These are phyloP conservation scores for Lablab purpureus DNA, from an alignment of 306 rosid genomes.

Conservation along the genomic window DNA sequence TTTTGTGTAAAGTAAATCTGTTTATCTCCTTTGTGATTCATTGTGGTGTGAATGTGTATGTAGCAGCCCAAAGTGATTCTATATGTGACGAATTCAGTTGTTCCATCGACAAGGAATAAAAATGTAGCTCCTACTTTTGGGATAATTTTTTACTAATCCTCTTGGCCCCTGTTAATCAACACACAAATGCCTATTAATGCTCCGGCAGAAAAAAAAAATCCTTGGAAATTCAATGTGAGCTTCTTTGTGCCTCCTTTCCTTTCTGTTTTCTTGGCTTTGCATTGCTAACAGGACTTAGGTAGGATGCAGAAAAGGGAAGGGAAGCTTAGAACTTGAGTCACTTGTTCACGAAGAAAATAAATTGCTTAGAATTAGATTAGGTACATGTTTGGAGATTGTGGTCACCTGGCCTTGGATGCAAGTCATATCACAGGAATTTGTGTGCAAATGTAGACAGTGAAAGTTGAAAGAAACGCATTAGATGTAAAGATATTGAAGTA, in stretches of 20 bases:
- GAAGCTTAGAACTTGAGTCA: not conserved
- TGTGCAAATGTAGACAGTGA: not conserved
- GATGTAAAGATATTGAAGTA: not conserved
- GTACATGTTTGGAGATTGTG: not conserved
- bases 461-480: not conserved
- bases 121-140: slow-evolving; percentile 28
- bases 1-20: slow-evolving; percentile 64
- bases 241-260: not conserved
- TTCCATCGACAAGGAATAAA: slow-evolving; percentile 59
- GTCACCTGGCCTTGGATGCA: not conserved
- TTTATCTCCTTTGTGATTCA: slow-evolving; percentile 55
- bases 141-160: not conserved
- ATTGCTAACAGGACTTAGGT: slow-evolving; percentile 3
- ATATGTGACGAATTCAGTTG: slow-evolving; percentile 55
- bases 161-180: not conserved
- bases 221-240: not conserved
- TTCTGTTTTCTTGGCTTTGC: slow-evolving; percentile 7
- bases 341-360: not conserved
- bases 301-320: not conserved
- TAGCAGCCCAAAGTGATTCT: slow-evolving; percentile 59
- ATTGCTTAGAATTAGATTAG: slow-evolving; percentile 18
- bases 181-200: not conserved
- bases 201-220: not conserved
- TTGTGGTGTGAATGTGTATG: slow-evolving; percentile 60
- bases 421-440: not conserved